Evolutionary conservation across 805 yeast genomes (phyloP).

Genomic region (Jamesozyma hellenica): DNA sequence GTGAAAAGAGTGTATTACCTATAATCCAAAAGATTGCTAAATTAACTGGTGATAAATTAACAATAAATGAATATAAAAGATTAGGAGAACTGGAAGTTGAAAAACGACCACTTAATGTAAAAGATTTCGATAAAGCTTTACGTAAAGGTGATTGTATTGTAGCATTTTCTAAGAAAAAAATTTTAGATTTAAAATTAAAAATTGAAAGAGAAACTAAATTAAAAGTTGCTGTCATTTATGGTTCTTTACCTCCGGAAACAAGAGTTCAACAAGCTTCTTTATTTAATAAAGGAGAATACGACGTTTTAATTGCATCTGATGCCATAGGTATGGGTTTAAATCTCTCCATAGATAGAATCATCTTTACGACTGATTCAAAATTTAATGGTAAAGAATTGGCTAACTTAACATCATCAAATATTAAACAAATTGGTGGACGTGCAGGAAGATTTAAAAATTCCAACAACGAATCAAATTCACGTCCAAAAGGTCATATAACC

Average conservation of each 20-base stretch:
- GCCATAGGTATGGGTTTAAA: slow-evolving; percentile 98
- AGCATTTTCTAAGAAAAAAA: slow-evolving; percentile 68
- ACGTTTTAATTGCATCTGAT: slow-evolving; percentile 87
- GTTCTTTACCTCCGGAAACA: slow-evolving; percentile 92
- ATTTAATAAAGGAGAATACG: slow-evolving; percentile 72
- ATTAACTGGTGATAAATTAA: slow-evolving; percentile 72
- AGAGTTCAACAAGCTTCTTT: slow-evolving; percentile 71
- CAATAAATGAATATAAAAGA: slow-evolving; percentile 62
- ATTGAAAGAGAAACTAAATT: slow-evolving; percentile 55
- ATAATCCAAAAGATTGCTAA: slow-evolving; percentile 48
- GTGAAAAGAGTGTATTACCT: slow-evolving; percentile 79
- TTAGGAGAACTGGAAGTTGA: slow-evolving; percentile 61
- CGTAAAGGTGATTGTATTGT: slow-evolving; percentile 79
- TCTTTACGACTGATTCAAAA: slow-evolving; percentile 60
- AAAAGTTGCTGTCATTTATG: slow-evolving; percentile 84
- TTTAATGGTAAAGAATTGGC: slow-evolving; percentile 52
- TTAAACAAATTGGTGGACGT: slow-evolving; percentile 91
- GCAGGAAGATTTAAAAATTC: slow-evolving; percentile 67
- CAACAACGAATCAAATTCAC: slow-evolving; percentile 8
- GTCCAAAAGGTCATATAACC: slow-evolving; percentile 42
- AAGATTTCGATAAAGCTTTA: slow-evolving; percentile 19
- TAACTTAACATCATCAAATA: slow-evolving; percentile 49
- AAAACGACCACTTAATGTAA: slow-evolving; percentile 25
- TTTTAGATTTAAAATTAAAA: slow-evolving; percentile 54
- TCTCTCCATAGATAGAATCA: slow-evolving; percentile 67